Conservation (phyloP, 495 filamentous ascomycete genomes). For the Aspergillus olivimuriae region DNA sequence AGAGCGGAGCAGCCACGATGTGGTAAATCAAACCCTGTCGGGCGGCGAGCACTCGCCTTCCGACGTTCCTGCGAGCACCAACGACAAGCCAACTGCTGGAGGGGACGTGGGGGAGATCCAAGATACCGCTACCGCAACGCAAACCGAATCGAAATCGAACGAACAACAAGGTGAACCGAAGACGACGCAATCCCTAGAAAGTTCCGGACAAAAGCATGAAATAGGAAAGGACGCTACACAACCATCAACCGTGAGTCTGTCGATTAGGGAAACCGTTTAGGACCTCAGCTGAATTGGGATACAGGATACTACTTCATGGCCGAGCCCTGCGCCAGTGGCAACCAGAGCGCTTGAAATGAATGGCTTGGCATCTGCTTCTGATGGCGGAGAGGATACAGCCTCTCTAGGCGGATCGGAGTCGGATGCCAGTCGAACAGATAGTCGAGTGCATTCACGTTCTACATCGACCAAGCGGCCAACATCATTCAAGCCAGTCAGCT, state of each 20-base stretch:
- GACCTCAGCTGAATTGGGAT: constrained; percentile 15
- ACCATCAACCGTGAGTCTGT: constrained; percentile 26
- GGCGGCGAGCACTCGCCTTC: constrained; percentile 64
- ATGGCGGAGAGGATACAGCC: constrained; percentile 40
- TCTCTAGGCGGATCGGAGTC: constrained; percentile 44
- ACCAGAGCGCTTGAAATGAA: constrained; percentile 41
- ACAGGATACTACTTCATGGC: constrained; percentile 32
- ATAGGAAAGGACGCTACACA: constrained; percentile 25
- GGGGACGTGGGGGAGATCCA: constrained; percentile 48
- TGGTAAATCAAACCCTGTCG: constrained; percentile 73
- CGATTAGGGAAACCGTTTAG: not conserved
- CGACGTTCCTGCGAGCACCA: constrained; percentile 64
- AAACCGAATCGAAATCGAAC: constrained; percentile 21
- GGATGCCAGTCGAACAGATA: constrained; percentile 45
- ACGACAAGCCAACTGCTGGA: constrained; percentile 48
- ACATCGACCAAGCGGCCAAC: constrained; percentile 74
- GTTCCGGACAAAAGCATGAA: constrained; percentile 18
- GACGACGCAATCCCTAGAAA: constrained; percentile 10
- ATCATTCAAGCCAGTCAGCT: constrained; percentile 92
- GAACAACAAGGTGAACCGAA: constrained; percentile 24
- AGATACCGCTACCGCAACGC: constrained; percentile 30
- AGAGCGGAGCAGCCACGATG: constrained; percentile 70
- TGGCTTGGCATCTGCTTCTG: constrained; percentile 33
- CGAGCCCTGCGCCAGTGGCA: constrained; percentile 30
- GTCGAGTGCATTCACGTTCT: constrained; percentile 57